Percentiles rank a stretch among this genome's conserved stretches.
These are phyloP conservation scores for Anethum foeniculum DNA, from an alignment of 140 eudicot species.

Conservation along the genomic window DNA sequence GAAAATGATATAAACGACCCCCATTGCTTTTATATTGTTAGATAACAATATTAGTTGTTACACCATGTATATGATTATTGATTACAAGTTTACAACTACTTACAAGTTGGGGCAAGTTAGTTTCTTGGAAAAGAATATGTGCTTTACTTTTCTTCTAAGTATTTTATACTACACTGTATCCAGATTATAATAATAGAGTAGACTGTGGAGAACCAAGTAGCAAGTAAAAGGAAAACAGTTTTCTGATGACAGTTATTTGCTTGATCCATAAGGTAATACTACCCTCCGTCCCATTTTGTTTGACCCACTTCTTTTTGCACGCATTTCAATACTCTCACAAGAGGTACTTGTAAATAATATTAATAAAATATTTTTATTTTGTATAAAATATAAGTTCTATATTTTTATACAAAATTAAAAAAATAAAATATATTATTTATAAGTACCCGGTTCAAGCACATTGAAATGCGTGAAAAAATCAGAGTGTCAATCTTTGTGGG, in stretches of 20 bases:
- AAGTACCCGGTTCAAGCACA: too few species aligned
- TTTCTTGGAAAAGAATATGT: neutral
- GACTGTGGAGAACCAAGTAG: neutral
- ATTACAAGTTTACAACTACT: neutral
- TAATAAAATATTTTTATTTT: too few species aligned
- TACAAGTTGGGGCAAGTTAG: neutral
- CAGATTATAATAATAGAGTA: neutral
- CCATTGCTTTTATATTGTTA: neutral
- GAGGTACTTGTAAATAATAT: too few species aligned
- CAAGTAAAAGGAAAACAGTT: neutral
- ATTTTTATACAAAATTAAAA: too few species aligned
- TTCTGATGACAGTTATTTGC: neutral
- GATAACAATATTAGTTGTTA: neutral
- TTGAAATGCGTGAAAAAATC: too few species aligned
- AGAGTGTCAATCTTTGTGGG: too few species aligned
- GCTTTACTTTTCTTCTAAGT: neutral
- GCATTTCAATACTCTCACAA: too few species aligned
- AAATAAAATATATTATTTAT: too few species aligned
- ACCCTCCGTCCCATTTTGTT: too few species aligned
- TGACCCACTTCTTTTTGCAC: too few species aligned
- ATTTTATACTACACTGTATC: neutral
- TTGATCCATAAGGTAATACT: neutral
- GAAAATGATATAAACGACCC: neutral
- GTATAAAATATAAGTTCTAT: too few species aligned
- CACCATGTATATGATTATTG: too few species aligned